A percentile compares a stretch with the other conserved stretches of the same genome.
Evolutionary conservation across 371 early-diverging fungal genomes (phyloP).

Genomic region (Haplosporangium sp.): DNA sequence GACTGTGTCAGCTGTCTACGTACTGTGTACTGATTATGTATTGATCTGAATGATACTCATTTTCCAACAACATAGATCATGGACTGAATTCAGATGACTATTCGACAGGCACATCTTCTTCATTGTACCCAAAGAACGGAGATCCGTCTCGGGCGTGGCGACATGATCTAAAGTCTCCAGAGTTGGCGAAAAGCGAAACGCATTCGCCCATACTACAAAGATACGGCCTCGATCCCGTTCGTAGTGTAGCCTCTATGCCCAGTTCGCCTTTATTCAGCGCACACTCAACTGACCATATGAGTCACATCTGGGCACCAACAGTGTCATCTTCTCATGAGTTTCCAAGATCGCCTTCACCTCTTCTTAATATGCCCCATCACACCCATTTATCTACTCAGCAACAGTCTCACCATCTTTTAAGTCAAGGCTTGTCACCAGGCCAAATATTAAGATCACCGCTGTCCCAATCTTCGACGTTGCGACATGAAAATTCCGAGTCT

Average conservation of each 20-base stretch:
- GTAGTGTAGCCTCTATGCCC: slow-evolving; percentile 54
- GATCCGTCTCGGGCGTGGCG: slow-evolving; percentile 49
- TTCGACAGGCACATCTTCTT: slow-evolving; percentile 21
- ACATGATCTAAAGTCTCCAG: slow-evolving; percentile 42
- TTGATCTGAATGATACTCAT: neutral
- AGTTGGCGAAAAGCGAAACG: slow-evolving; percentile 43
- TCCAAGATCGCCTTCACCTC: slow-evolving; percentile 89
- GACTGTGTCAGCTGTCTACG: neutral
- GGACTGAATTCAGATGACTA: slow-evolving; percentile 17
- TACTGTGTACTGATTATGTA: too few relatives aligned
- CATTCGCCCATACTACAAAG: slow-evolving; percentile 49
- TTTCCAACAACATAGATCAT: slow-evolving; percentile 15
- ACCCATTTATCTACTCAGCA: slow-evolving; percentile 57
- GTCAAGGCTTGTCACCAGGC: slow-evolving; percentile 28
- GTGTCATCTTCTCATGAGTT: slow-evolving; percentile 67
- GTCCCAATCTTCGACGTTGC: slow-evolving; percentile 44
- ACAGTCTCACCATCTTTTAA: slow-evolving; percentile 51
- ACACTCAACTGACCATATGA: slow-evolving; percentile 50
- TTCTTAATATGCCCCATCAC: slow-evolving; percentile 71
- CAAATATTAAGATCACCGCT: slow-evolving; percentile 45
- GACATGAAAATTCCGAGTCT: slow-evolving; percentile 40
- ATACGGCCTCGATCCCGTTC: slow-evolving; percentile 36
- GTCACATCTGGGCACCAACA: slow-evolving; percentile 55
- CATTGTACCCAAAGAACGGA: slow-evolving; percentile 30
- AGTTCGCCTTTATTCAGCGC: slow-evolving; percentile 50